Base-by-base conservation (phyloP, 345 rosid species). In the Hibiscus tridactylites region DNA sequence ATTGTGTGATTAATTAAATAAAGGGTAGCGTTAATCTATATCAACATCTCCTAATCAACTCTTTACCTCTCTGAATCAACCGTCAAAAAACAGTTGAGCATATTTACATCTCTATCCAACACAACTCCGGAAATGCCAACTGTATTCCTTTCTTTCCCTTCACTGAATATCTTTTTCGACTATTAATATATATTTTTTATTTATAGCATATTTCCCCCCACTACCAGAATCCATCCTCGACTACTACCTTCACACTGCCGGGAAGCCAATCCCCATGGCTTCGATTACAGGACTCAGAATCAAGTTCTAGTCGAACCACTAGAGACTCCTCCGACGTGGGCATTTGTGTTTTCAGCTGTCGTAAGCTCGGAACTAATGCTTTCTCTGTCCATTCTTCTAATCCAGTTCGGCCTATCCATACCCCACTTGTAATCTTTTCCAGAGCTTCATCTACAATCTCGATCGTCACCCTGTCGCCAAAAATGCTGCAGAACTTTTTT, bases 311-410 rank as follows among this genome's bases (percentile, higher is more conserved):
- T 82, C 79, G 80, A 26, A 85, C 79, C 6, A 87, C 71, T 73
- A 77, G 50, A 0, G 85, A 74, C n/a, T 88, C 91, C 0, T 74
- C 67, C 0, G 71, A 21, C 3, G 81, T 21, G 0, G 84, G 82
- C 3, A 89, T 67, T 67, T 37, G 76, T 46, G 79, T 50, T 77
- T 83, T 90, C 5, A 91, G 81, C 68, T 79, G 85, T 16, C 83
- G 88, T 61, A 95, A 79, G 76, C 88, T 83, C 4, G 98, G 88
- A 75, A 81, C 84, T 75, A 95, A 52, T 46, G 86, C 97, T 70
- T 82, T 85, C 35, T 92, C 91, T 3, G 78, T 68, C 97, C 98
- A 95, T 75, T 90, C 97, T 71, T 92, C 97, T 76, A 92, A 75
- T 71, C 88, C 87, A 5, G 75, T 82, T 70, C 66, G 71, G 47